Conservation (phyloP, 2,329 filamentous ascomycete species). For the Arthrobotrys sinensis region DNA sequence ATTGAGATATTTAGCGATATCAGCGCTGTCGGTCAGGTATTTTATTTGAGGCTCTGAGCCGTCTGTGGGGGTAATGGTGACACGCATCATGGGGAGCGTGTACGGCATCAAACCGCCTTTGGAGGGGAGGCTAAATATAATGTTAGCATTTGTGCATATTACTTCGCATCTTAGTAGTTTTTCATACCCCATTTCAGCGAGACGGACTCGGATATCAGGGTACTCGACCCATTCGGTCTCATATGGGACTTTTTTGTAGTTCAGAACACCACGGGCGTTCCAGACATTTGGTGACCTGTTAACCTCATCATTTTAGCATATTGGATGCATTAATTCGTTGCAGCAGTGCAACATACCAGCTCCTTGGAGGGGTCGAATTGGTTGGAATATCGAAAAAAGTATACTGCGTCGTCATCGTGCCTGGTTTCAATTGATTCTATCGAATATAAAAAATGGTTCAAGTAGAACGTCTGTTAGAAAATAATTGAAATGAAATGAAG, state of each 20-base stretch:
- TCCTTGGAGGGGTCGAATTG: conserved; percentile 32
- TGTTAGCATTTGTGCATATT: neutral
- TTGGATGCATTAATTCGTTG: neutral
- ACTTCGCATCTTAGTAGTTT: neutral
- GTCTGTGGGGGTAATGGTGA: conserved; percentile 67
- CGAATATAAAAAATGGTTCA: neutral
- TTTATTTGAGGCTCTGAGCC: conserved; percentile 68
- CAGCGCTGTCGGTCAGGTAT: conserved; percentile 73
- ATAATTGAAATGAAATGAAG: conserved; percentile 2
- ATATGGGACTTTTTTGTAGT: conserved; percentile 71
- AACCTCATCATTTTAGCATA: neutral
- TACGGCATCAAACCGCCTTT: conserved; percentile 73
- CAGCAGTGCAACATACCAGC: conserved; percentile 34
- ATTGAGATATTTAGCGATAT: conserved; percentile 76
- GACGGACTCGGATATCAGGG: conserved; percentile 70
- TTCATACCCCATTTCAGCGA: conserved; percentile 66
- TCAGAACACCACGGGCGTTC: conserved; percentile 71
- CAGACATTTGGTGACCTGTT: conserved; percentile 71
- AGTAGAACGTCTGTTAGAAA: neutral
- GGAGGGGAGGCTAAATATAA: conserved; percentile 68
- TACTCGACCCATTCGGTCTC: conserved; percentile 72
- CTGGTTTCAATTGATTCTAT: conserved; percentile 2
- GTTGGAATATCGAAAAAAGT: conserved; percentile 52
- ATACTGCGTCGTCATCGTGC: conserved; percentile 47
- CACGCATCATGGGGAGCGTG: conserved; percentile 75